Conservation (phyloP, 2,329 filamentous ascomycete species). For the Colletotrichum melonis region DNA sequence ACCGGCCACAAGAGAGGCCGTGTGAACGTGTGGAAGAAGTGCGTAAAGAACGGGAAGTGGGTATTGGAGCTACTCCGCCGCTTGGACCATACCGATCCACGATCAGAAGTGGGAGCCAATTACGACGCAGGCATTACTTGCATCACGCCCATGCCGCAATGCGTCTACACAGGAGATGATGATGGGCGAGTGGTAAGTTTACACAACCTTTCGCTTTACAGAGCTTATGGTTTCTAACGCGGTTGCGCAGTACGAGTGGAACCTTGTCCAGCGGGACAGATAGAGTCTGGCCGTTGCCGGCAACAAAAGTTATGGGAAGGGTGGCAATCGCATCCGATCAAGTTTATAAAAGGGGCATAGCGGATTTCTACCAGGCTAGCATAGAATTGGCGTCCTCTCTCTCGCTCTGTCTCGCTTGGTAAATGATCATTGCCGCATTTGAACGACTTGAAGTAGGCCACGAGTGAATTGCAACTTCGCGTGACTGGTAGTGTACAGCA, state of each 20-base stretch:
- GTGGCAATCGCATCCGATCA: background rate
- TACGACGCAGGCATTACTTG: slow-evolving; percentile 82
- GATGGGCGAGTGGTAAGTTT: slow-evolving; percentile 82
- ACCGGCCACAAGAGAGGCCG: slow-evolving; percentile 88
- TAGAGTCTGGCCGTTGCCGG: slow-evolving; percentile 52
- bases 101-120: slow-evolving; percentile 68
- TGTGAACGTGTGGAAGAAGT: slow-evolving; percentile 80
- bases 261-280: slow-evolving; percentile 66
- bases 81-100: slow-evolving; percentile 82
- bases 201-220: fast-evolving
- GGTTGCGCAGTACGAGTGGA: slow-evolving; percentile 70
- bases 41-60: slow-evolving; percentile 73
- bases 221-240: slow-evolving; percentile 18
- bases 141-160: slow-evolving; percentile 83
- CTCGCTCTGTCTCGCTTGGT: background rate
- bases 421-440: background rate
- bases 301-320: background rate
- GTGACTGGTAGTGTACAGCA: slow-evolving; percentile 28
- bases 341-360: slow-evolving; percentile 36
- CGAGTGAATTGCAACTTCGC: slow-evolving; percentile 18
- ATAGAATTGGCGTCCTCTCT: slow-evolving; percentile 30
- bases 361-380: slow-evolving; percentile 17
- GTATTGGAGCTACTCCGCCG: slow-evolving; percentile 81
- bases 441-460: background rate
- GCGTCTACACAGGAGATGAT: slow-evolving; percentile 94